Percentiles rank a stretch among this genome's conserved stretches.
Conservation (phyloP, 305 asterid genomes). For the Vinca major region DNA sequence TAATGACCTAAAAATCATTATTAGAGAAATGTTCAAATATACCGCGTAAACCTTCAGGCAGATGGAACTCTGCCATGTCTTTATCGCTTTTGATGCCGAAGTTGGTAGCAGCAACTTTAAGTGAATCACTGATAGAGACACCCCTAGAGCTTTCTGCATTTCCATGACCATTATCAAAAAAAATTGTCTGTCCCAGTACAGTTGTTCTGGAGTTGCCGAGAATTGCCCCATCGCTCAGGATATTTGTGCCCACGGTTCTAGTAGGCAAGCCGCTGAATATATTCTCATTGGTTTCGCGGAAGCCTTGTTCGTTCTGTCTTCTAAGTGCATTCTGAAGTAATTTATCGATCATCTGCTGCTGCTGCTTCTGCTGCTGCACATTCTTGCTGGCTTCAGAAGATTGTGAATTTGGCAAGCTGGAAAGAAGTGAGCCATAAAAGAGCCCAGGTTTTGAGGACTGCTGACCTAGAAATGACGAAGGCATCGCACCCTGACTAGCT, state of each 20-base stretch:
- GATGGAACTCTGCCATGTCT: background rate
- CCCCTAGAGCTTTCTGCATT: background rate
- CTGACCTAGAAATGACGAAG: conserved; percentile 1
- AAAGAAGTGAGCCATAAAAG: background rate
- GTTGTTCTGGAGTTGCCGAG: background rate
- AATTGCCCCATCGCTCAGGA: background rate
- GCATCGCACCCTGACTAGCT: background rate
- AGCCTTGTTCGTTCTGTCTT: conserved; percentile 3
- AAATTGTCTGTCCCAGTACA: background rate
- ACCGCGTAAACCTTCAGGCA: background rate
- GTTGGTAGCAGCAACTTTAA: background rate
- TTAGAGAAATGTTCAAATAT: background rate
- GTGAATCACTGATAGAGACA: background rate
- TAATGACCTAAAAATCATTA: background rate
- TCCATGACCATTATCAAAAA: background rate
- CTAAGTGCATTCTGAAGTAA: conserved; percentile 8
- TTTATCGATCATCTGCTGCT: conserved; percentile 5
- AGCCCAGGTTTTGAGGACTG: background rate
- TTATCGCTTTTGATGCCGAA: background rate
- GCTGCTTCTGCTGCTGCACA: conserved; percentile 6
- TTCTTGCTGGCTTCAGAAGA: conserved; percentile 5
- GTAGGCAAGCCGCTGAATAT: background rate
- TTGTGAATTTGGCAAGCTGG: conserved; percentile 6
- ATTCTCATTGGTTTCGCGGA: background rate
- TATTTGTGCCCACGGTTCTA: background rate